Evolutionary conservation across 2,329 filamentous ascomycete species (phyloP), one percentile per base, ranked within the genome.

Genomic region (Aspergillus melleus): DNA sequence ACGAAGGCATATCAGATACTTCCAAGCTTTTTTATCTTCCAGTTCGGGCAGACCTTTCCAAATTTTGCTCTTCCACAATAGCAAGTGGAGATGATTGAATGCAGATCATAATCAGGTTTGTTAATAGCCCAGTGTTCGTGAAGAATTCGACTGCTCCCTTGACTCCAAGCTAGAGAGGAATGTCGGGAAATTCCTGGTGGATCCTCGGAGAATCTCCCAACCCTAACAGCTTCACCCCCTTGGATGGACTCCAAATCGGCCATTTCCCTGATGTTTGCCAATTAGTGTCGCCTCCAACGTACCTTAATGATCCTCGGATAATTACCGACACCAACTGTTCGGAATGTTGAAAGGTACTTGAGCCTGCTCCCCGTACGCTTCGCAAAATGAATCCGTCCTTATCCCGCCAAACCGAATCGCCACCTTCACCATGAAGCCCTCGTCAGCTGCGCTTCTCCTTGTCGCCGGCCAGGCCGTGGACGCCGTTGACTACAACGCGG

Each of bases 401-500:
- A 19, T n/a, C 36, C 36, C 36, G 26, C 3, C 26, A 5, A 24
- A 4, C 1, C 26, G 26, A 29, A 19, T n/a, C 36, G 16, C 12
- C 36, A 42, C 44, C 44, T 2, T 22, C 36, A 29, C 6, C 22
- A 54, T 54, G 52, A 54, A 29, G 42, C 36, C 44, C 24, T 26
- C 52, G 22, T 19, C 52, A 30, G 39, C 39, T 20, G 52, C 52
- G 29, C 36, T 46, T 20, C 36, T 54, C 22, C 36, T 47, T 24
- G 16, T 20, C 39, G 52, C 52, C 36, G 29, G 36, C 26, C 36
- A 53, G 20, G 52, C 11, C 26, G 42, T 12, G 6, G 42, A 26
- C 19, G 20, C 52, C 14, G 39, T 54, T 32, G 52, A 54, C 20
- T 63, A 63, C 29, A 63, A 61, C 12, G 52, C 60, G 1, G 50